phyloP scores from a whole-genome alignment of 768 basidiomycete species.

The Boletus vinaceobasis region DNA sequence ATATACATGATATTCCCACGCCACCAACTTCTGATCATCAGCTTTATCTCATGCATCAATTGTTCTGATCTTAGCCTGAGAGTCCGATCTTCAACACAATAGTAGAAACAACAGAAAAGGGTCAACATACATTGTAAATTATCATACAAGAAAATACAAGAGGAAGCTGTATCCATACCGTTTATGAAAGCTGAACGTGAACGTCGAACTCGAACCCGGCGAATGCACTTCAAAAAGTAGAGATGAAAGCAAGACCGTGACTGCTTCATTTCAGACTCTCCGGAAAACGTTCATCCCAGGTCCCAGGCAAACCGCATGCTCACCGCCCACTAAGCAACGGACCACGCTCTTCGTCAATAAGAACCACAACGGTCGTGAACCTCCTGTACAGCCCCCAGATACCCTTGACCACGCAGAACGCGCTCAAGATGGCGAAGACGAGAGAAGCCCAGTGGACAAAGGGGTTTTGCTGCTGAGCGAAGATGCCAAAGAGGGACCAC shows the following conservation, averaged over 20 bases:
- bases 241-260: not conserved
- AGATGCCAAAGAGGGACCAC: constrained; percentile 94
- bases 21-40: constrained; percentile 2
- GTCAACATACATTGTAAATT: constrained; percentile 3
- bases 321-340: constrained; percentile 58
- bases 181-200: not conserved
- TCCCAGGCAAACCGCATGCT: not conserved
- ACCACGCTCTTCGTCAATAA: constrained; percentile 82
- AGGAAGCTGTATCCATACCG: not conserved
- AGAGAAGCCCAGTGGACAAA: constrained; percentile 93
- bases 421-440: constrained; percentile 77
- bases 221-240: not conserved
- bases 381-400: constrained; percentile 51
- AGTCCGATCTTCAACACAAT: no score
- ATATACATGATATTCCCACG: constrained; percentile 15
- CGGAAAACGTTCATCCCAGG: not conserved
- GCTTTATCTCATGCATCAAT: not conserved
- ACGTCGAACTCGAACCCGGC: not conserved
- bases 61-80: not conserved
- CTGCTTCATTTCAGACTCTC: not conserved
- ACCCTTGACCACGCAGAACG: constrained; percentile 83
- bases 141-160: constrained; percentile 1
- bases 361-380: constrained; percentile 46
- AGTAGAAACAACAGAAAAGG: not conserved
- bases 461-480: constrained; percentile 58